Evolutionary conservation across 306 rosid species (phyloP).

Genomic region (Vigna hirtella): DNA sequence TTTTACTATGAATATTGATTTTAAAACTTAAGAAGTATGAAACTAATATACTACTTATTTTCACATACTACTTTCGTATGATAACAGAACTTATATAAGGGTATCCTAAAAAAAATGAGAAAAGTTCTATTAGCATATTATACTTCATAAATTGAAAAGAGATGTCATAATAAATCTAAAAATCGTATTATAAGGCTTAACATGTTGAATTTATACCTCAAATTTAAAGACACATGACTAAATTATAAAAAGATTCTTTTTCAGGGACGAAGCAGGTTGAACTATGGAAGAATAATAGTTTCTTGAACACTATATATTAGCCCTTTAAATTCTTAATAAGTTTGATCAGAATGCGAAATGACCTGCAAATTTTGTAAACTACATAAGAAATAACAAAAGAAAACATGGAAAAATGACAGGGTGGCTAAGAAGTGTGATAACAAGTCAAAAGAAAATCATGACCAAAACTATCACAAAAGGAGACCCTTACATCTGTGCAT

Average conservation of each 20-base stretch:
- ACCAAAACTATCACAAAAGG: conserved; percentile 26
- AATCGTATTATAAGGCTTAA: no score
- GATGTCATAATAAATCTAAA: no score
- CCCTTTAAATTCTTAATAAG: background rate
- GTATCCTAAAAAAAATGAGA: background rate
- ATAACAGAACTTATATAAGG: conserved; percentile 3
- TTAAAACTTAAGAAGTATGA: background rate
- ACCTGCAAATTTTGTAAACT: background rate
- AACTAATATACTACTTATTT: background rate
- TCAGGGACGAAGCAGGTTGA: background rate
- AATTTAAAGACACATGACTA: no score
- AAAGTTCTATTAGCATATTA: background rate
- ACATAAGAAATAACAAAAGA: conserved; percentile 7
- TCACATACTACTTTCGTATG: background rate
- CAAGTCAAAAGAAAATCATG: background rate
- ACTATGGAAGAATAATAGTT: background rate
- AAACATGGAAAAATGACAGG: conserved; percentile 28
- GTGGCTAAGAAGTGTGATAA: background rate
- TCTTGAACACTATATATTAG: background rate
- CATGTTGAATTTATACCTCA: no score
- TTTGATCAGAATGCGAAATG: background rate
- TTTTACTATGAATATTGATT: conserved; percentile 5
- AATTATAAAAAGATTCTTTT: background rate
- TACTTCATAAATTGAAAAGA: background rate
- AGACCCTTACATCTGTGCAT: conserved; percentile 84